A percentile compares a stretch with the other conserved stretches of the same genome.
Evolutionary conservation across 495 filamentous ascomycete genomes (phyloP).

Genomic region (Tuber magnatum): DNA sequence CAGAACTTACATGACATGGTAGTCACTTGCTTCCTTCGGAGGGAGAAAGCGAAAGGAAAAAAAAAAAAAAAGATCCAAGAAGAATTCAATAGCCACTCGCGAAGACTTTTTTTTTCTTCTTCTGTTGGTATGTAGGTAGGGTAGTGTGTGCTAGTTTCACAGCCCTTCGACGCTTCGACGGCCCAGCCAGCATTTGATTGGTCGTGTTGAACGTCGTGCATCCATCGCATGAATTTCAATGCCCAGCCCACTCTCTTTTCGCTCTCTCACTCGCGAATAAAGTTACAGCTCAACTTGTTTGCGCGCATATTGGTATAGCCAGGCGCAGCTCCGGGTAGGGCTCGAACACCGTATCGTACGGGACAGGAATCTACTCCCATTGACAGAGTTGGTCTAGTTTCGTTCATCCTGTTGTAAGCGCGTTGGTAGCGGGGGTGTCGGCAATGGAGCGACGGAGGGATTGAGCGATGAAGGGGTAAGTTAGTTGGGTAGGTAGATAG

Average conservation of each 20-base stretch:
- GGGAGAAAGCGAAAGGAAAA: background rate
- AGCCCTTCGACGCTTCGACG: background rate
- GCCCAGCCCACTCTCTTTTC: background rate
- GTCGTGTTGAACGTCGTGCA: slow-evolving; percentile 1
- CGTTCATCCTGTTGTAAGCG: background rate
- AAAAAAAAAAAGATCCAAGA: background rate
- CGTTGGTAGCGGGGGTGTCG: background rate
- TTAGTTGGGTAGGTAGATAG: background rate
- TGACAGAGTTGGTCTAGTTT: background rate
- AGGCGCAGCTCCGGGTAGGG: background rate
- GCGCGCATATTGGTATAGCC: background rate
- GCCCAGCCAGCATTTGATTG: background rate
- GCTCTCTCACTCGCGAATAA: background rate
- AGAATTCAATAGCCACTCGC: background rate
- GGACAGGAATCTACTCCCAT: background rate
- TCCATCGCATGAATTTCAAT: background rate
- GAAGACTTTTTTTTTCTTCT: background rate
- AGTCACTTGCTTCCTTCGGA: background rate
- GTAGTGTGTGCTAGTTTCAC: background rate
- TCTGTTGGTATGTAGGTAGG: background rate
- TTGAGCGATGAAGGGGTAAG: background rate
- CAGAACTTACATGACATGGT: background rate
- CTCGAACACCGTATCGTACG: background rate
- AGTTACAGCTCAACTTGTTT: background rate
- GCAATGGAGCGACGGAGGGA: background rate